Evolutionary conservation across 331 rosid genomes (phyloP).

Genomic region (Quercus phellos): DNA sequence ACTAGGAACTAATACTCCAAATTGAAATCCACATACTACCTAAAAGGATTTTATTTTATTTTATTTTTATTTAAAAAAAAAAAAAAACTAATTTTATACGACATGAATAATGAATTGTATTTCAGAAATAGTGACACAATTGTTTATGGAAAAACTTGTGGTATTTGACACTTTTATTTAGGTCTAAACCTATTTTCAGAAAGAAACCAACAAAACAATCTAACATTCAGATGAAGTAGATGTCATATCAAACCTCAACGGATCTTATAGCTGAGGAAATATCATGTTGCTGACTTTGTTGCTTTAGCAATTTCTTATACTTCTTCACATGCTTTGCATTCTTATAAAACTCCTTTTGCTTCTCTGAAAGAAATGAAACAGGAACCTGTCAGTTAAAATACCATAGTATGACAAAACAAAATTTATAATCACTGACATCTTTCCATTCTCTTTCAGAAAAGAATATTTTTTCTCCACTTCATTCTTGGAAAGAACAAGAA

Average conservation of each 20-base stretch:
- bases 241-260: slow-evolving; percentile 47
- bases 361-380: slow-evolving; percentile 46
- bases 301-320: slow-evolving; percentile 66
- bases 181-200: background rate
- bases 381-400: background rate
- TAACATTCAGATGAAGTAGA: background rate
- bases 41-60: background rate
- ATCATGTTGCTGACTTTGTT: slow-evolving; percentile 36
- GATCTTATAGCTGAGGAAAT: slow-evolving; percentile 15
- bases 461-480: background rate
- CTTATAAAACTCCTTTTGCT: slow-evolving; percentile 70
- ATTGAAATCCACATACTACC: background rate
- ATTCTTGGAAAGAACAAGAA: background rate
- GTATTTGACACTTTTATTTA: background rate
- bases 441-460: background rate
- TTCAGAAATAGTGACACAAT: background rate
- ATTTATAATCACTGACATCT: background rate
- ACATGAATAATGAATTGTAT: background rate
- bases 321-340: slow-evolving; percentile 78
- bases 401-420: background rate
- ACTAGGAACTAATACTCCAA: background rate
- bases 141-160: background rate
- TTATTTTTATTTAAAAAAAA: background rate
- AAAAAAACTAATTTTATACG: background rate
- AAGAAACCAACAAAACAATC: background rate